Evolutionary conservation across 1,284 basidiomycete genomes (phyloP).

Genomic region (Trametes pubescens): DNA sequence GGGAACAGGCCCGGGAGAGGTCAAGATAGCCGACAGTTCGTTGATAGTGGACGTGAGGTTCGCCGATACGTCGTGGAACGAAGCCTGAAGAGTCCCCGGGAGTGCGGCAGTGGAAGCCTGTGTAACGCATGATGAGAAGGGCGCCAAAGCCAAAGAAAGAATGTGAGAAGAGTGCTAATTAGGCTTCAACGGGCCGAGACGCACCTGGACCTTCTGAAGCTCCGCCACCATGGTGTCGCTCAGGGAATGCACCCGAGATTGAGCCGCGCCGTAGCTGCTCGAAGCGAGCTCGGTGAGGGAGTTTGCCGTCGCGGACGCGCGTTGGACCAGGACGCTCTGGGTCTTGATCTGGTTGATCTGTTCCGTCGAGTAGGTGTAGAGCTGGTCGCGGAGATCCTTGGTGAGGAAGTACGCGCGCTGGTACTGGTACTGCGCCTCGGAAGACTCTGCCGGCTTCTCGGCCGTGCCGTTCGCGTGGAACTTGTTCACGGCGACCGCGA

Average conservation of each 20-base stretch:
- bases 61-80: constrained; percentile 54
- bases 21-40: constrained; percentile 61
- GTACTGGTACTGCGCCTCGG: constrained; percentile 66
- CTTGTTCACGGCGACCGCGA: constrained; percentile 66
- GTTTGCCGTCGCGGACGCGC: constrained; percentile 72
- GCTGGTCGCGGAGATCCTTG: constrained; percentile 64
- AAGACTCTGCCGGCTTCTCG: constrained; percentile 32
- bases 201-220: constrained; percentile 66
- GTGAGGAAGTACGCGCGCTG: constrained; percentile 75
- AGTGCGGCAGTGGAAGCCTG: constrained; percentile 60
- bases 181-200: constrained; percentile 8
- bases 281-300: constrained; percentile 65
- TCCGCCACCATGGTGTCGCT: constrained; percentile 71
- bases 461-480: constrained; percentile 48
- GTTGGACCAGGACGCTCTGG: constrained; percentile 76
- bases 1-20: constrained; percentile 61
- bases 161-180: constrained; percentile 16
- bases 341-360: constrained; percentile 74
- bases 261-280: constrained; percentile 57
- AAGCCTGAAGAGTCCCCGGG: constrained; percentile 61
- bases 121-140: background rate
- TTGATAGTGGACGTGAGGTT: constrained; percentile 57
- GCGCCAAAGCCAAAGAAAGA: background rate
- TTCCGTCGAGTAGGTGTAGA: constrained; percentile 71
- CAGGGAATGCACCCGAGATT: constrained; percentile 56